Evolutionary conservation across 768 basidiomycete species (phyloP), one percentile per base, ranked within the genome.

Genomic region (Suillus subaureus): DNA sequence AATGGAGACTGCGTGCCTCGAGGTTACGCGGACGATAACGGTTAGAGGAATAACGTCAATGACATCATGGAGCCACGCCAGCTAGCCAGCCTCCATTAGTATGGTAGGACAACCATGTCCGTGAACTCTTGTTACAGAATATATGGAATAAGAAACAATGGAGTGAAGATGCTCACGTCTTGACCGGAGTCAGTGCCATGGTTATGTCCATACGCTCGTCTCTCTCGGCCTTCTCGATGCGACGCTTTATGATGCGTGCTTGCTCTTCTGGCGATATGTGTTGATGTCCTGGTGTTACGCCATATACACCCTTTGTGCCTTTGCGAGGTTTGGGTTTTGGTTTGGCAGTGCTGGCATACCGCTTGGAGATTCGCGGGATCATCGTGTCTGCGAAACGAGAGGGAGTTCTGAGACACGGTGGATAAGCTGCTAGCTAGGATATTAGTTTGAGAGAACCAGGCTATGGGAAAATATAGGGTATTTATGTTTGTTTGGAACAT

Each of bases 191-290:
- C 28, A 83, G 57, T 3, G 72, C 68, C n/a, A 64, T 67, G 26
- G 78, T 77, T 26, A 83, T 69, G 62, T 79, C 77, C 67, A 78
- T 76, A 47, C 78, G 76, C 70, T 82, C 82, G 62, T 81, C 81
- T 43, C 80, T 76, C 66, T 83, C 82, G 2, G 81, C 79, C 73
- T 82, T 83, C 21, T 60, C 61, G 15, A 76, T 70, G 39, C 79
- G 73, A 43, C 73, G 70, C 15, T 62, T 61, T n/a, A 62, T 64
- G 60, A 72, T 67, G 51, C 63, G 62, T 21, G 68, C 51, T 4
- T 66, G 33, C 35, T 64, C 64, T 33, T 31, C 52, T 69, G 72
- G 75, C 72, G 70, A 63, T 75, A 76, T 66, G 73, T 74, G 75
- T 18, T 42, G 63, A 35, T n/a, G 64, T 5, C 18, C 26, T 6